Base-by-base conservation (phyloP, 139 green algal genomes). In the Pleodorina starrii region DNA sequence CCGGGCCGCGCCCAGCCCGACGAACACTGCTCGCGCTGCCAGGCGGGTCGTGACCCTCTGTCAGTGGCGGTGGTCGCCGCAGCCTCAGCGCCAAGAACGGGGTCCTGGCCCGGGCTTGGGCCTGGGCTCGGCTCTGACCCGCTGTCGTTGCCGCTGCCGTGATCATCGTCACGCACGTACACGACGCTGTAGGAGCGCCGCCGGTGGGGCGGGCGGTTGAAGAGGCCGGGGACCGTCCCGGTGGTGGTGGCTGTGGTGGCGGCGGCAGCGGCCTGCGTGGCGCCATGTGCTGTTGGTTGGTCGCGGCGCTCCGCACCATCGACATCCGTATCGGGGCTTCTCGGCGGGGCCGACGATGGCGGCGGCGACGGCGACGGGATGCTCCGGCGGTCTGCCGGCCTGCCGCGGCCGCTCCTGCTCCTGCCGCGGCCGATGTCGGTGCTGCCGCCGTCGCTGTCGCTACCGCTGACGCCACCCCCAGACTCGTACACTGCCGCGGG, bases 101-200 rank as follows among this genome's bases (percentile, higher is more conserved):
- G 54, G 29, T 25, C 54, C 3, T 66, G 9, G 2, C 29, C 29
- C 21, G 3, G 6, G 9, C 3, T 66, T 66, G 25, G 54, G 3
- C 54, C 54, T 9, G 7, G 5, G 54, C 21, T 25, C 54, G 54
- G 25, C 29, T 66, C 6, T 12, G 6, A 25, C 10, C 29, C 40
- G 29, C 29, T 11, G 9, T 10, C 7, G 43, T 27, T 1, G 44
- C 74, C 7, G n/a, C 46, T 25, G 44, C 29, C 44, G 27, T 27
- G 44, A 9, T 9, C 44, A 29, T 23, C 35, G 14, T 69, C 76
- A 4, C n/a, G 48, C 32, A 84, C 76, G 48, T 84, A 84, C 76
- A 84, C 32, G 40, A 84, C 76, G 10, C n/a, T 71, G 76, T 84
- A 84, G 48, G 76, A 84, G 36, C 76, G 76, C 16, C 76, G 48